Evolutionary conservation across 768 basidiomycete species (phyloP).

Genomic region (Boletus pseudopeckii): DNA sequence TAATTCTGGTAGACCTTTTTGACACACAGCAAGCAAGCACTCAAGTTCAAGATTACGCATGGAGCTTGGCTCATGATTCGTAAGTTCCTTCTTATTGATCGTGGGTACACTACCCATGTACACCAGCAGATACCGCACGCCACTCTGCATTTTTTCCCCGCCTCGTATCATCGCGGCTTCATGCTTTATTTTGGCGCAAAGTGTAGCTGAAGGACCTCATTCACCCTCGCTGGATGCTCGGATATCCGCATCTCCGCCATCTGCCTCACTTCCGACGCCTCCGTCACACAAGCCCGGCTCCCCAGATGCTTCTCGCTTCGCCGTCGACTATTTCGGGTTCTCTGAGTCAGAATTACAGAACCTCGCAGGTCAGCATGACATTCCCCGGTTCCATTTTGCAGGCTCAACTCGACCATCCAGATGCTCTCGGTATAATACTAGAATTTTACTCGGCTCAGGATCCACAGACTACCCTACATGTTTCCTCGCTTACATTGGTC

Average conservation of each 20-base stretch:
- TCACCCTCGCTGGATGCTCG: conserved; percentile 72
- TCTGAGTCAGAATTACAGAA: conserved; percentile 52
- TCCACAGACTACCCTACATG: conserved; percentile 44
- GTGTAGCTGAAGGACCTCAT: conserved; percentile 67
- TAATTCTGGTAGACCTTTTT: conserved; percentile 70
- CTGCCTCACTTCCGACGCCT: conserved; percentile 76
- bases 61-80: conserved; percentile 90
- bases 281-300: conserved; percentile 73
- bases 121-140: conserved; percentile 65
- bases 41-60: conserved; percentile 68
- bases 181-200: conserved; percentile 75
- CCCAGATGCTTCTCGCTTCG: conserved; percentile 66
- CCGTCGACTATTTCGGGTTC: conserved; percentile 64
- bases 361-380: conserved; percentile 52
- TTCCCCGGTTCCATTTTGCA: background rate
- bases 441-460: conserved; percentile 74
- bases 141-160: conserved; percentile 68
- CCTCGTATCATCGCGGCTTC: conserved; percentile 72
- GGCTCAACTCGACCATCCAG: conserved; percentile 35
- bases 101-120: conserved; percentile 4
- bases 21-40: conserved; percentile 47
- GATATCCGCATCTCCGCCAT: conserved; percentile 66
- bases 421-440: conserved; percentile 60
- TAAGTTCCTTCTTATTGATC: conserved; percentile 34
- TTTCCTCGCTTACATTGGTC: conserved; percentile 50